Evolutionary conservation across 106 monocot species (phyloP), one percentile per base, ranked within the genome.

Genomic region (Amphibolis antarctica): DNA sequence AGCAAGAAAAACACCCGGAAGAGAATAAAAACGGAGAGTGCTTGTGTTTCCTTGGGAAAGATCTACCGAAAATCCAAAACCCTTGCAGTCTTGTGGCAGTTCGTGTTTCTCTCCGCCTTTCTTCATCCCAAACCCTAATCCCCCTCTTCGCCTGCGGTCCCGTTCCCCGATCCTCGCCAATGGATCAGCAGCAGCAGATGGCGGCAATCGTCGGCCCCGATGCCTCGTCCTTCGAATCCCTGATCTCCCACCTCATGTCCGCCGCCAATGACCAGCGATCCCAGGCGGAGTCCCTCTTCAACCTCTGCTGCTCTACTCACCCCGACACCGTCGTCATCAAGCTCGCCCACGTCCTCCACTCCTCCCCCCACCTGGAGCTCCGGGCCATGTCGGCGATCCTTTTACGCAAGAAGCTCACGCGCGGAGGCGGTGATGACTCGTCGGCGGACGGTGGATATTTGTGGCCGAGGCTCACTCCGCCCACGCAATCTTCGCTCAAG

Each of bases 381-480:
- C 89, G 89, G 27, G 81, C 84, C 71, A 86, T 96, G 86, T 69
- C 86, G 21, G 81, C 83, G 52, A 63, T 96, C 61, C 89, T 96
- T 55, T 86, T 96, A 58, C 89, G 96, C 53, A 89, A 86, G 71
- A 77, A 75, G 44, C 79, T 94, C 12, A 72, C 85, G 4, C 65
- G 49, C 13, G 24, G 22, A 4, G 28, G 20, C 7, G 58, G 13
- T 20, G 59, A 25, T 10, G 22, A 45, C 23, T 36, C 36, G 4
- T 36, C 36, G 36, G 36, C 36, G 13, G 20, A 9, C 10, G 14
- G 27, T 42, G 12, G 27, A 9, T 67, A 7, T 22, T 6, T 67
- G 53, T 67, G 67, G 67, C 45, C 55, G 0, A 12, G 57, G 5
- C 67, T 67, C 12, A 22, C 52, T 3, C 67, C 67, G 9, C 9